These are phyloP conservation scores for Abrus pulchellus DNA, from an alignment of 306 rosid species.

Conservation along the genomic window DNA sequence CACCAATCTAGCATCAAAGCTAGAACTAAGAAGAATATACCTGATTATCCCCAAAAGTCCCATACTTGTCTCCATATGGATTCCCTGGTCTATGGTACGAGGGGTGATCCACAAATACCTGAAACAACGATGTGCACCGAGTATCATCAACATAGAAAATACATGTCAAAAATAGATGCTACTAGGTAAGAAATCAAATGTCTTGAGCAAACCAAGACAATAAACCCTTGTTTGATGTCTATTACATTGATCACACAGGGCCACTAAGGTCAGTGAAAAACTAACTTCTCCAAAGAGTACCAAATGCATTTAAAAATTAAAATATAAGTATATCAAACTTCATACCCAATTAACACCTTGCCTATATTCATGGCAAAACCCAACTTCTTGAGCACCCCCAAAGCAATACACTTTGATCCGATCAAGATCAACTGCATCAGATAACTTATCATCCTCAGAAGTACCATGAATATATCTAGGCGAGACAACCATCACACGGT, in stretches of 20 bases:
- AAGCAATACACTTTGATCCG: conserved; percentile 60
- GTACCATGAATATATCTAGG: conserved; percentile 77
- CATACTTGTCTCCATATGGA: conserved; percentile 80
- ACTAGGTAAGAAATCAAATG: conserved; percentile 8
- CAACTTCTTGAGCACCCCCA: conserved; percentile 76
- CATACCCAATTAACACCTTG: conserved; percentile 92
- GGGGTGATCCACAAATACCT: conserved; percentile 92
- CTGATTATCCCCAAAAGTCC: conserved; percentile 91
- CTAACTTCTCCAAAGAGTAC: neutral
- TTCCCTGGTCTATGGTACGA: conserved; percentile 86
- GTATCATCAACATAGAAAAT: conserved; percentile 20
- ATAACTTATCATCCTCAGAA: conserved; percentile 62
- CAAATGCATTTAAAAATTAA: conserved; percentile 9
- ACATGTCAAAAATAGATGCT: conserved; percentile 15
- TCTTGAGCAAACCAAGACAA: neutral
- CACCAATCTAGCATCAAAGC: conserved; percentile 39
- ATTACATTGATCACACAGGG: no score
- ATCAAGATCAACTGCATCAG: conserved; percentile 58
- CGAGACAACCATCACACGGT: conserved; percentile 91
- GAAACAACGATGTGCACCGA: conserved; percentile 36
- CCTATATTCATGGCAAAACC: conserved; percentile 77
- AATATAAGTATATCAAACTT: neutral
- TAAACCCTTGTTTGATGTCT: no score
- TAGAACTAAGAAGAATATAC: conserved; percentile 50
- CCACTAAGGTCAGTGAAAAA: no score